Base-by-base conservation (phyloP, 2,329 filamentous ascomycete species). In the Beauveria sp. region DNA sequence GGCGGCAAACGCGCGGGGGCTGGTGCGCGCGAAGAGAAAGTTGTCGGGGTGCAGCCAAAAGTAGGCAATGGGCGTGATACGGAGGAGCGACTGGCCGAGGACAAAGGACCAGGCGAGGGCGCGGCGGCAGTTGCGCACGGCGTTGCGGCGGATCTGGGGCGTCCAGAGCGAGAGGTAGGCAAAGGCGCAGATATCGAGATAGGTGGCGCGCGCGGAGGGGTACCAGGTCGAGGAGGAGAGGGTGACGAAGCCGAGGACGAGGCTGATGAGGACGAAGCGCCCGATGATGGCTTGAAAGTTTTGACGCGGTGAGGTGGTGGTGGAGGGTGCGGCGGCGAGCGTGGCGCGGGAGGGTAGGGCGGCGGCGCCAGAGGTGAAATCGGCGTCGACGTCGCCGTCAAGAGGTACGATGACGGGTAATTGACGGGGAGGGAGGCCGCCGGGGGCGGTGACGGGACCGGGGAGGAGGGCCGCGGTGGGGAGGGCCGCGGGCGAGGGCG, bases 71-170 rank as follows among this genome's bases (percentile, higher is more conserved):
- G 95, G 93, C 1, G 89, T 75, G 6, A 96, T 78, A 1, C 95
- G 87, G 8, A 96, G 80, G 5, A 88, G 68, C 53, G 90, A 95
- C 72, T 96, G 90, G 3, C 92, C 93, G 24, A 92, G 71, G 61
- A 96, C 88, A 70, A 96, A 99, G 63, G 89, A 88, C 92, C 93
- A 97, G 3, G 87, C 83, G n/a, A 98, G 80, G 1, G 93, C 93
- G 68, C 90, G 90, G 46, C 93, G 90, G 73, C 92, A 96, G 74
- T 97, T 97, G 59, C 93, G 90, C 74, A 90, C 86, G 58, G 89
- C 81, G 72, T 99, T 99, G 64, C 95, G 90, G 70, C 89, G 85
- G 66, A 98, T 96, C 72, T 99, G 95, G 0, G 95, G 93, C 1
- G 87, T 71, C 93, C 93, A 98, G 70, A 97, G 87, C 22, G 93